Evolutionary conservation across 176 grass and related monocot species (phyloP), one percentile per base, ranked within the genome.

Genomic region (Oropetium thomaeum): DNA sequence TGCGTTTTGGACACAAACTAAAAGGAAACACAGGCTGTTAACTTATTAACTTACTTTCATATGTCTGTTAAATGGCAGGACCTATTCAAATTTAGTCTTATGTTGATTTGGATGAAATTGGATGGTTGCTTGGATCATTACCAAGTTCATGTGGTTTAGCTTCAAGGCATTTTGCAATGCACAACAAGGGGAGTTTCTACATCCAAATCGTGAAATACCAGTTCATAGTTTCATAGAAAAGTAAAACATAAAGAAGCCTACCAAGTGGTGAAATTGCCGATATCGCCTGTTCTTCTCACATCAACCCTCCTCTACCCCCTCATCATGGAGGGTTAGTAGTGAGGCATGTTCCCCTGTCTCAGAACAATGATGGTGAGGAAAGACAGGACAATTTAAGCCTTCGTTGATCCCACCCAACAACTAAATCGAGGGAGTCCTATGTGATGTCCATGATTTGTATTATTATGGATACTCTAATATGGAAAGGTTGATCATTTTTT

Each of bases 341-440:
- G 86, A 88, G 86, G 86, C 76, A 88, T 88, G 86, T 88, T 88
- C 86, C 69, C 86, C 86, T 88, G 86, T 88, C 86, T 88, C 76
- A 88, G 86, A 76, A 88, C 86, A 88, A 88, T 88, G 86, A 88
- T 88, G 86, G 45, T 55, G 86, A 83, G 71, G 81, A 75, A 84
- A 88, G 75, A 65, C 86, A 88, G 86, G 81, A 79, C 57, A 78
- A 52, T 80, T 79, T 75, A 79, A 70, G 42, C 69, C 57, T 79
- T 31, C 33, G 45, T 12, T 28, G 58, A 32, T 57, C 44, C 4
- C 26, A 49, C 25, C 22, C 44, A 64, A 62, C 35, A 82, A 57
- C 71, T 86, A 70, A 34, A 76, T 27, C 12, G 4, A 32, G 31
- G 59, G 41, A 42, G 25, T 60, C 54, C 12, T 60, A 70, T 4